Evolutionary conservation across 179 eudicot species (phyloP).

Genomic region (Heliamphora pulchella): DNA sequence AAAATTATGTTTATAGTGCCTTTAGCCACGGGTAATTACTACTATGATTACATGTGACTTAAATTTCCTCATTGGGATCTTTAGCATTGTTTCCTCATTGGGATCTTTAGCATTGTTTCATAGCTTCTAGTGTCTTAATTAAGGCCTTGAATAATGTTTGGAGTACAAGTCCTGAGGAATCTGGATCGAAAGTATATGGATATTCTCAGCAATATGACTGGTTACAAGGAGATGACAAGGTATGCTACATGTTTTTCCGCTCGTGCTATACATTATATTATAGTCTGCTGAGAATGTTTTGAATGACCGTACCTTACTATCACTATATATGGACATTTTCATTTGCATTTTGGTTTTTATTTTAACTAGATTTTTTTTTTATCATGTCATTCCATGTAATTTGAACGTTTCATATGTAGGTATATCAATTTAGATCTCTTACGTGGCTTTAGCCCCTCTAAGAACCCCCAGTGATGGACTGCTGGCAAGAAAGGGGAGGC

Average conservation of each 20-base stretch:
- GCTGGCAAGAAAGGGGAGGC: too few relatives aligned
- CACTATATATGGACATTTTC: background rate
- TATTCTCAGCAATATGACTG: background rate
- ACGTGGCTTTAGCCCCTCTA: too few relatives aligned
- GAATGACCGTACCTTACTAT: background rate
- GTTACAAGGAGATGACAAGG: background rate
- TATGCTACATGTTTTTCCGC: background rate
- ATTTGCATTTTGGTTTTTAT: background rate
- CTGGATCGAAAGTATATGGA: background rate
- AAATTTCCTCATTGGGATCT: background rate
- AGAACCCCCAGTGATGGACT: too few relatives aligned
- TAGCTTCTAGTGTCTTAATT: slow-evolving; percentile 5
- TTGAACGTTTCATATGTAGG: background rate
- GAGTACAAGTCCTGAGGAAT: background rate
- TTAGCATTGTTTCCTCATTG: too few relatives aligned
- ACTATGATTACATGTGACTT: background rate
- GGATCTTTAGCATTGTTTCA: background rate
- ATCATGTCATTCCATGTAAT: background rate
- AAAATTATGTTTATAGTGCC: too few relatives aligned
- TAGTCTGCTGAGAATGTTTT: background rate
- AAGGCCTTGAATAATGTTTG: background rate
- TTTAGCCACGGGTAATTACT: background rate
- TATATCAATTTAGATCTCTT: too few relatives aligned
- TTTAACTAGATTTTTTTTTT: background rate
- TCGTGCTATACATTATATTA: background rate